A percentile compares a stretch with the other conserved stretches of the same genome.
These are phyloP conservation scores for Hortiboletus campestris DNA, from an alignment of 768 basidiomycete species.

Conservation along the genomic window DNA sequence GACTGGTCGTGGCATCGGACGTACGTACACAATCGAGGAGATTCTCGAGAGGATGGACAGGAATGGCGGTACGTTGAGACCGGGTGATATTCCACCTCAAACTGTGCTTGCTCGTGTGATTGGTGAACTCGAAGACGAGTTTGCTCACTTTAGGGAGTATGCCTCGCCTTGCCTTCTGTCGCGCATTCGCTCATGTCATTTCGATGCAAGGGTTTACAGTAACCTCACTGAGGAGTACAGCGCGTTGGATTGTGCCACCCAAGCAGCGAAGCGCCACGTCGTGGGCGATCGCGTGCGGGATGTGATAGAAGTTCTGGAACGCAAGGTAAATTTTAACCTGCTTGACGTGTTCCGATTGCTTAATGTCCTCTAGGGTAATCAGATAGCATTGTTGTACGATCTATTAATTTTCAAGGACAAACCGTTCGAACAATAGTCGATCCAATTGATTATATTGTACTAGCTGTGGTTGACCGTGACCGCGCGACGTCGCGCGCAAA, in stretches of 20 bases:
- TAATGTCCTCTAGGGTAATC: slow-evolving; percentile 65
- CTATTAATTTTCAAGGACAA: slow-evolving; percentile 76
- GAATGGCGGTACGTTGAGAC: slow-evolving; percentile 22
- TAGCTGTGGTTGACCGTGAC: too few relatives aligned
- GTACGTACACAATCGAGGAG: slow-evolving; percentile 19
- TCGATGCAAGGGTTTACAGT: slow-evolving; percentile 70
- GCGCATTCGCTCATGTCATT: slow-evolving; percentile 7
- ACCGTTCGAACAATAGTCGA: slow-evolving; percentile 28
- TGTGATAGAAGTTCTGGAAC: slow-evolving; percentile 88
- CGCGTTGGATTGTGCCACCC: slow-evolving; percentile 78
- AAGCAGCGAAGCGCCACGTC: slow-evolving; percentile 78
- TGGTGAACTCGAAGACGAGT: slow-evolving; percentile 91
- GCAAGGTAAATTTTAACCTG: slow-evolving; percentile 58
- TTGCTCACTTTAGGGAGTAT: slow-evolving; percentile 90
- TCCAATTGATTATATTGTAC: neutral
- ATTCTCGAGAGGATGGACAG: slow-evolving; percentile 26
- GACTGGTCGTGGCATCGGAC: slow-evolving; percentile 4
- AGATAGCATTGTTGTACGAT: slow-evolving; percentile 90
- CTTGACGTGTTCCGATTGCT: neutral
- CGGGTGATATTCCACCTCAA: slow-evolving; percentile 68
- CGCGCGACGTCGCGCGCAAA: too few relatives aligned
- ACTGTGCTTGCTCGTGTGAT: slow-evolving; percentile 82
- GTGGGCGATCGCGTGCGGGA: slow-evolving; percentile 86
- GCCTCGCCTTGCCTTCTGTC: slow-evolving; percentile 21
- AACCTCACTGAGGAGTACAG: slow-evolving; percentile 94